Evolutionary conservation across 2,329 filamentous ascomycete genomes (phyloP).

Genomic region (Rutstroemia sp.): DNA sequence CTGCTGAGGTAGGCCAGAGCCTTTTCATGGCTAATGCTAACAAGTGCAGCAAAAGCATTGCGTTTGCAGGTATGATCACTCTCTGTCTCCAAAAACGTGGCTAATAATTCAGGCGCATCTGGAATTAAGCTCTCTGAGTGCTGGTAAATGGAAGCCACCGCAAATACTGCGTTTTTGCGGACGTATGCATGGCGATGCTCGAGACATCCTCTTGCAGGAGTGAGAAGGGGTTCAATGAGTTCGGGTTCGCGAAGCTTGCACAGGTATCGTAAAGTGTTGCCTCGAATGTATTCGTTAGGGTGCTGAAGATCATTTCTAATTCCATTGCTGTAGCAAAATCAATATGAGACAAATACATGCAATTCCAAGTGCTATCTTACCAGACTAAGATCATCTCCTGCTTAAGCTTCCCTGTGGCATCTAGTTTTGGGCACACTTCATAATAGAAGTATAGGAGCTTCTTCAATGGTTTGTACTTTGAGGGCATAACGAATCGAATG

Average conservation of each 20-base stretch:
- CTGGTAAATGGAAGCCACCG: constrained; percentile 83
- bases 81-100: constrained; percentile 82
- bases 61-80: constrained; percentile 94
- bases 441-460: constrained; percentile 99
- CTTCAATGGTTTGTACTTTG: constrained; percentile 92
- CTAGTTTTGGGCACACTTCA: constrained; percentile 95
- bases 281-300: constrained; percentile 95
- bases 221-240: constrained; percentile 90
- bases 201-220: constrained; percentile 83
- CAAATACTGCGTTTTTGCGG: constrained; percentile 95
- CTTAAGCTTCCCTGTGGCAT: constrained; percentile 88
- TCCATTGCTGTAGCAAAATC: constrained; percentile 64
- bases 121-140: constrained; percentile 90
- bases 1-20: constrained; percentile 80
- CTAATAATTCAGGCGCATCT: constrained; percentile 87
- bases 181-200: constrained; percentile 97
- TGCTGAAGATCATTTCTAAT: constrained; percentile 97
- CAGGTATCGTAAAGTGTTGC: constrained; percentile 95
- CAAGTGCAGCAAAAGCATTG: constrained; percentile 89
- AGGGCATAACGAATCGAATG: constrained; percentile 99
- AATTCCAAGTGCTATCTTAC: constrained; percentile 42
- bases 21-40: constrained; percentile 88
- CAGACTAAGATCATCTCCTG: constrained; percentile 99
- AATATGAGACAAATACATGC: not conserved
- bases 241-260: constrained; percentile 94